These are phyloP conservation scores for Termitomyces sp. DNA, from an alignment of 768 basidiomycete species.

Conservation along the genomic window DNA sequence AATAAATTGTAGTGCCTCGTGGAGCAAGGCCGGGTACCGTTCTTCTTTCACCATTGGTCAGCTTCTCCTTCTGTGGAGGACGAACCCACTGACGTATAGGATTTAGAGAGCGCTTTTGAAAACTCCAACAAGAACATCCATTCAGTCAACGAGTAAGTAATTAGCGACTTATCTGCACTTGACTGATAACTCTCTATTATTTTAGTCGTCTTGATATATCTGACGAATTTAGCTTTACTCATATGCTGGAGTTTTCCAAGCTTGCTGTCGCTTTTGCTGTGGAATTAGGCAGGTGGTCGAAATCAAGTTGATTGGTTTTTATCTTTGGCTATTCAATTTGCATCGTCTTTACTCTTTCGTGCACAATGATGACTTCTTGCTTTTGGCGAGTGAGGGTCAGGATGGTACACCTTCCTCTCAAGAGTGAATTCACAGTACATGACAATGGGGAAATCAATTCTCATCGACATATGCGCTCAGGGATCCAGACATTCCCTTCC, in stretches of 20 bases:
- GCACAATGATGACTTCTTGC: not conserved
- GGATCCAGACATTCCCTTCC: too few species aligned
- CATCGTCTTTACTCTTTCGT: not conserved
- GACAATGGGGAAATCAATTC: too few species aligned
- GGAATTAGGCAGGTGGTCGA: slow-evolving; percentile 52
- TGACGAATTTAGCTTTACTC: slow-evolving; percentile 82
- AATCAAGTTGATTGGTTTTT: not conserved
- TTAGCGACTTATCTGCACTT: slow-evolving; percentile 2
- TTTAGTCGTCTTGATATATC: slow-evolving; percentile 77
- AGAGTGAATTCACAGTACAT: not conserved
- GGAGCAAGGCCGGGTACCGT: slow-evolving; percentile 82
- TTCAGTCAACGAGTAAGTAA: slow-evolving; percentile 69
- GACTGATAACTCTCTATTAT: slow-evolving; percentile 13
- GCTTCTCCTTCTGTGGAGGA: slow-evolving; percentile 17
- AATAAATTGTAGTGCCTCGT: slow-evolving; percentile 52
- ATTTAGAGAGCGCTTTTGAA: slow-evolving; percentile 59
- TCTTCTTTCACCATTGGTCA: slow-evolving; percentile 79
- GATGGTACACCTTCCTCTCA: too few species aligned
- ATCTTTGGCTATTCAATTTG: not conserved
- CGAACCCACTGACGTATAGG: slow-evolving; percentile 10
- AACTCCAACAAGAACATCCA: slow-evolving; percentile 86
- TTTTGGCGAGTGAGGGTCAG: not conserved
- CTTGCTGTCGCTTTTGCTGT: slow-evolving; percentile 74
- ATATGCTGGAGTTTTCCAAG: slow-evolving; percentile 89
- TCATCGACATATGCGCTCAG: too few species aligned